phyloP scores from a whole-genome alignment of 176 grass and related monocot species.

The Luzula sylvatica region DNA sequence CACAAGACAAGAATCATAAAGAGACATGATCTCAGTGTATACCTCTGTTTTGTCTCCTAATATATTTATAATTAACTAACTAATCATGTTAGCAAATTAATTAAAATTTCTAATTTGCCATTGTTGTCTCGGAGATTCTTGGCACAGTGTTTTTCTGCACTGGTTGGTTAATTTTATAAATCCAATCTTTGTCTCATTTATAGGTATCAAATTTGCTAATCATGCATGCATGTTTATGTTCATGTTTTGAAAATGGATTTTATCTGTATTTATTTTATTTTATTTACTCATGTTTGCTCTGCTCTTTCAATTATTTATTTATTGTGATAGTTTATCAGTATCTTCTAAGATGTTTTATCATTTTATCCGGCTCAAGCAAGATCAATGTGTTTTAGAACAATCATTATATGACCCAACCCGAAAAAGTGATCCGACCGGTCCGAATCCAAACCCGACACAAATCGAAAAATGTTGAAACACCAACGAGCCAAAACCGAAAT shows the following conservation, averaged over 20 bases:
- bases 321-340: too few species aligned
- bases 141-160: slow-evolving; percentile 8
- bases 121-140: slow-evolving; percentile 22
- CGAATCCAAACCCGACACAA: too few species aligned
- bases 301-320: too few species aligned
- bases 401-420: too few species aligned
- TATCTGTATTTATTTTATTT: too few species aligned
- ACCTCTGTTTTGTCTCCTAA: slow-evolving; percentile 16
- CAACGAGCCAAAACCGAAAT: too few species aligned
- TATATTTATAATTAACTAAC: neutral
- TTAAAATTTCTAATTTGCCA: slow-evolving; percentile 4
- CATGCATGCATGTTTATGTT: slow-evolving; percentile 15
- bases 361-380: too few species aligned
- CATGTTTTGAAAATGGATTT: neutral
- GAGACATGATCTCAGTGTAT: neutral
- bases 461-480: too few species aligned
- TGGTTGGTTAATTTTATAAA: neutral
- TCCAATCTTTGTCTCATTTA: slow-evolving; percentile 19
- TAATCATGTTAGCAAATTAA: neutral
- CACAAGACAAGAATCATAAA: neutral
- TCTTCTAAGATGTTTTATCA: too few species aligned
- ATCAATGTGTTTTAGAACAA: too few species aligned
- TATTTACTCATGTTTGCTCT: too few species aligned
- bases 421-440: too few species aligned
- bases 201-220: slow-evolving; percentile 8